These are phyloP conservation scores for Kitagawia praeruptora DNA, from an alignment of 129 eudicot species.

Conservation along the genomic window DNA sequence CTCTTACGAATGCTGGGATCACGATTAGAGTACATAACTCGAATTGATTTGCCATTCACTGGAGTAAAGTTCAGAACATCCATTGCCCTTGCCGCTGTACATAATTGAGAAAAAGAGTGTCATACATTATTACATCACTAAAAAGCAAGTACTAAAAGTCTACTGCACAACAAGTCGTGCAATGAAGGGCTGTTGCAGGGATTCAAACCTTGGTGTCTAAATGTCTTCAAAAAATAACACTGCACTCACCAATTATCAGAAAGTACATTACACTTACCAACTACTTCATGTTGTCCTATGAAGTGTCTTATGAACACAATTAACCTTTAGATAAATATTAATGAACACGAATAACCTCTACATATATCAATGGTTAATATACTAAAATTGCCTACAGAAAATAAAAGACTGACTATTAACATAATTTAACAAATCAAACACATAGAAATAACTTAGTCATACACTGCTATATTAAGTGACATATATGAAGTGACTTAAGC, in stretches of 20 bases:
- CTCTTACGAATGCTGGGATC: slow-evolving; percentile 77
- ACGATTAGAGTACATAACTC: slow-evolving; percentile 64
- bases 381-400: no score
- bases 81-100: slow-evolving; percentile 67
- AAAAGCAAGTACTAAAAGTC: no score
- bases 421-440: no score
- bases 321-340: neutral
- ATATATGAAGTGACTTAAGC: neutral
- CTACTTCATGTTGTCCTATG: neutral
- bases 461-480: no score
- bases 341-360: no score
- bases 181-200: neutral
- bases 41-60: slow-evolving; percentile 51
- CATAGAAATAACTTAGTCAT: neutral
- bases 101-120: slow-evolving; percentile 3
- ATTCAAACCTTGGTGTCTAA: neutral
- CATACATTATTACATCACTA: no score
- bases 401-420: no score
- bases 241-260: no score
- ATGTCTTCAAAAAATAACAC: neutral
- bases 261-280: neutral
- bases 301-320: neutral
- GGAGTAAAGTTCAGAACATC: slow-evolving; percentile 70
- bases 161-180: no score
- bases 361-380: no score